Evolutionary conservation across 2,329 filamentous ascomycete species (phyloP).

Genomic region (Ambrosiella xylebori): DNA sequence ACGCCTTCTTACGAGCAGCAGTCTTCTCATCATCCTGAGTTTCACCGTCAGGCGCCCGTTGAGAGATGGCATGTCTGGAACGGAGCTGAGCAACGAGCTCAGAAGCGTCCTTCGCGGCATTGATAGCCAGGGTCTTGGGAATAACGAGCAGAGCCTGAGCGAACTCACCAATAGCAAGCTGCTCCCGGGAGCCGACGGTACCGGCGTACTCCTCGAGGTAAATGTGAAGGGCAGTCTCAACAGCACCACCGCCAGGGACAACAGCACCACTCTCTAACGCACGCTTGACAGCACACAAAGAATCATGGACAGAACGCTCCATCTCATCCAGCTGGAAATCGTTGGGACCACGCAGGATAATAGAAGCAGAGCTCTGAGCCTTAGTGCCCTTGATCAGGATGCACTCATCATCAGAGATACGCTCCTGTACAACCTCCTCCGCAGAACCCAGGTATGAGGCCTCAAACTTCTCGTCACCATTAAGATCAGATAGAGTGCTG

Average conservation of each 20-base stretch:
- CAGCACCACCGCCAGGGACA: slow-evolving; percentile 87
- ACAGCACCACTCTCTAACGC: slow-evolving; percentile 94
- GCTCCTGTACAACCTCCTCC: slow-evolving; percentile 93
- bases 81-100: slow-evolving; percentile 92
- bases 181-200: slow-evolving; percentile 89
- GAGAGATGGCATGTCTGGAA: slow-evolving; percentile 81
- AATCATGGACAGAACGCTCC: slow-evolving; percentile 96
- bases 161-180: slow-evolving; percentile 95
- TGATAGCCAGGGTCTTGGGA: slow-evolving; percentile 90
- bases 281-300: slow-evolving; percentile 88
- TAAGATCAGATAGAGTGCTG: slow-evolving; percentile 85
- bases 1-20: slow-evolving; percentile 83
- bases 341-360: slow-evolving; percentile 88
- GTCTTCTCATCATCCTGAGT: slow-evolving; percentile 74
- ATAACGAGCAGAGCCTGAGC: slow-evolving; percentile 86
- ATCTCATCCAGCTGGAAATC: slow-evolving; percentile 97
- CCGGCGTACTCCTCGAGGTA: slow-evolving; percentile 98
- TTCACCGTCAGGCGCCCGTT: slow-evolving; percentile 77
- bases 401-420: slow-evolving; percentile 97
- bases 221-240: slow-evolving; percentile 97
- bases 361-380: slow-evolving; percentile 80
- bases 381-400: slow-evolving; percentile 95
- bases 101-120: slow-evolving; percentile 89
- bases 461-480: slow-evolving; percentile 95
- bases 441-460: slow-evolving; percentile 74